These are phyloP conservation scores for Fusarium sambucinum DNA, from an alignment of 2,329 filamentous ascomycete species.

Conservation along the genomic window DNA sequence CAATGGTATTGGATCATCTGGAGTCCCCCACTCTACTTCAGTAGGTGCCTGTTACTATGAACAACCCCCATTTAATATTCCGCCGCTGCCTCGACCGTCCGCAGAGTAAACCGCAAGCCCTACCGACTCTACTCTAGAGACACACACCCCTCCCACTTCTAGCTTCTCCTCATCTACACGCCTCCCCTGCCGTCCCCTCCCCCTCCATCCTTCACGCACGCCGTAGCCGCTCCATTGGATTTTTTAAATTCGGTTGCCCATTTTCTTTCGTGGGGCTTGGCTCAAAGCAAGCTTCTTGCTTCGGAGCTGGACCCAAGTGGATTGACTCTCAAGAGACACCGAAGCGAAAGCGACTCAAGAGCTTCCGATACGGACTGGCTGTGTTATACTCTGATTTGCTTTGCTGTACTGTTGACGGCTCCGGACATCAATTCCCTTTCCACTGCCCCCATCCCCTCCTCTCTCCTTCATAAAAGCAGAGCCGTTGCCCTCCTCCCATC, in stretches of 20 bases:
- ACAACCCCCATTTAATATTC: slow-evolving; percentile 25
- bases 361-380: background rate
- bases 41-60: slow-evolving; percentile 10
- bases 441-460: slow-evolving; percentile 15
- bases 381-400: background rate
- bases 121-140: slow-evolving; percentile 28
- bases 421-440: slow-evolving; percentile 38
- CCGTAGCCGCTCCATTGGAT: slow-evolving; percentile 46
- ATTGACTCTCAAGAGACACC: slow-evolving; percentile 38
- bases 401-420: slow-evolving; percentile 9
- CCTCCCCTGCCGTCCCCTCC: slow-evolving; percentile 27
- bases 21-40: slow-evolving; percentile 26
- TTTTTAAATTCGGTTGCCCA: slow-evolving; percentile 35
- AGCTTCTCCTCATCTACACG: slow-evolving; percentile 32
- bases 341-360: slow-evolving; percentile 4
- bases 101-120: slow-evolving; percentile 32
- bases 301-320: slow-evolving; percentile 40
- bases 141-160: slow-evolving; percentile 25
- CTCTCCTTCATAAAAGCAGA: slow-evolving; percentile 46
- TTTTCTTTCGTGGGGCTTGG: slow-evolving; percentile 43
- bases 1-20: slow-evolving; percentile 29
- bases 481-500: slow-evolving; percentile 38
- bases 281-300: slow-evolving; percentile 25
- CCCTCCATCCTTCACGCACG: slow-evolving; percentile 23
- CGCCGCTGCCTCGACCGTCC: slow-evolving; percentile 5